Conservation (phyloP, 2,329 filamentous ascomycete species). For the Blastomyces silverae region DNA sequence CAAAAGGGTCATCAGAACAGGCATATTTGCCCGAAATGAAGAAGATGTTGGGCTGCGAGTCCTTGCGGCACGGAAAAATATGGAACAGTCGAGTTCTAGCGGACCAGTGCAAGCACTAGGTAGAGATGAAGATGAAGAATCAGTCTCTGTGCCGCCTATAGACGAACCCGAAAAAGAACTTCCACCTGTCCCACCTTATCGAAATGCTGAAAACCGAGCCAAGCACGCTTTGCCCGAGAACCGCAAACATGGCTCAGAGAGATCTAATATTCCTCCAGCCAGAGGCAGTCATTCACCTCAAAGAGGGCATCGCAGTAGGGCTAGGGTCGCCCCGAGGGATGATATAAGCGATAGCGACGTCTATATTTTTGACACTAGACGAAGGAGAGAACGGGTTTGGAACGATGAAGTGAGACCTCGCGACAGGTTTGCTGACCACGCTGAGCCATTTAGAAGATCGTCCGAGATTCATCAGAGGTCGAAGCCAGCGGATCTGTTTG, state of each 20-base stretch:
- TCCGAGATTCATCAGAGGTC: neutral
- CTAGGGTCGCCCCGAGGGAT: too few species aligned
- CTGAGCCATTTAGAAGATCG: neutral
- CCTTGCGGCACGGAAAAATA: constrained; percentile 3
- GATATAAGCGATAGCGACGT: neutral
- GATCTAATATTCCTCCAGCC: neutral
- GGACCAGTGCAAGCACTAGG: neutral
- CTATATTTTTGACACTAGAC: neutral
- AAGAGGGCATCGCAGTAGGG: neutral
- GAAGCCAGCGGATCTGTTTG: neutral
- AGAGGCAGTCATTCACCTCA: neutral
- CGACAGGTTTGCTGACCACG: neutral
- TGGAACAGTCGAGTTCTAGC: neutral
- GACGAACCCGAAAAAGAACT: neutral
- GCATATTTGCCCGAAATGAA: constrained; percentile 11
- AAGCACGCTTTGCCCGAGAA: neutral
- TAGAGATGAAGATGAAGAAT: neutral
- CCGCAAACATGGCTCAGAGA: neutral
- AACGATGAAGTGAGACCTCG: neutral
- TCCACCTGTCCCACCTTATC: neutral
- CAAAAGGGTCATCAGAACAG: constrained; percentile 3
- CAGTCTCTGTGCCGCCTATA: neutral
- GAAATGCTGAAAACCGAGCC: neutral
- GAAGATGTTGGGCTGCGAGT: constrained; percentile 13
- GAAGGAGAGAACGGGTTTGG: neutral